Percentiles rank a stretch among this genome's conserved stretches.
Conservation (phyloP, 2,329 filamentous ascomycete genomes). For the Aspergillus alliaceus region DNA sequence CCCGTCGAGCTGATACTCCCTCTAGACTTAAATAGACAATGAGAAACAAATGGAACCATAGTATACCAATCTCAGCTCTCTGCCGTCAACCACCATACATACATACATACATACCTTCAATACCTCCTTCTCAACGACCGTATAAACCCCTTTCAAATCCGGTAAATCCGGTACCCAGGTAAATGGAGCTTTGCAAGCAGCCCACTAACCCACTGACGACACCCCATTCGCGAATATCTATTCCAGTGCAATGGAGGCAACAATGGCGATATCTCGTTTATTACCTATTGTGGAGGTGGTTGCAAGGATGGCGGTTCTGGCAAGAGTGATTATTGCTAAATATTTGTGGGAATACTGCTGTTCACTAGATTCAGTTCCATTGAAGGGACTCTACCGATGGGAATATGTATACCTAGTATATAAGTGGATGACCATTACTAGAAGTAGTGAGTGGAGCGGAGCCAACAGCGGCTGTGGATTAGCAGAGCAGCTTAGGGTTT, state of each 20-base stretch:
- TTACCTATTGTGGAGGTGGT: slow-evolving; percentile 3
- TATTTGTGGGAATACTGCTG: not conserved
- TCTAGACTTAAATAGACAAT: not conserved
- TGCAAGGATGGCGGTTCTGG: slow-evolving; percentile 7
- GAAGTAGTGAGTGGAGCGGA: no score
- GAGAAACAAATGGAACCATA: no score
- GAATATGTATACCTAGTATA: no score
- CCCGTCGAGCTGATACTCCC: slow-evolving; percentile 18
- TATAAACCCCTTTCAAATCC: slow-evolving; percentile 24
- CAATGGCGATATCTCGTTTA: slow-evolving; percentile 8
- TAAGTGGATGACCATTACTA: no score
- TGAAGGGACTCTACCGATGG: no score
- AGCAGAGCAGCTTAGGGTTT: no score
- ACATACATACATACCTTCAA: not conserved
- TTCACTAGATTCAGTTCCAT: no score
- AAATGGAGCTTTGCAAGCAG: not conserved
- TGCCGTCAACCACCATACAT: no score
- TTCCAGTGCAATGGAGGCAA: slow-evolving; percentile 4
- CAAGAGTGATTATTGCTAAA: slow-evolving; percentile 7
- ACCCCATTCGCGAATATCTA: not conserved
- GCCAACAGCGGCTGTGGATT: no score
- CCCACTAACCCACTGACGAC: not conserved
- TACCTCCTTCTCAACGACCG: slow-evolving; percentile 16
- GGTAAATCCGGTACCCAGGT: slow-evolving; percentile 19
- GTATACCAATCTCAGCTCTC: no score